phyloP scores from a whole-genome alignment of 371 early-diverging fungal genomes.

The Smittium mucronatum region DNA sequence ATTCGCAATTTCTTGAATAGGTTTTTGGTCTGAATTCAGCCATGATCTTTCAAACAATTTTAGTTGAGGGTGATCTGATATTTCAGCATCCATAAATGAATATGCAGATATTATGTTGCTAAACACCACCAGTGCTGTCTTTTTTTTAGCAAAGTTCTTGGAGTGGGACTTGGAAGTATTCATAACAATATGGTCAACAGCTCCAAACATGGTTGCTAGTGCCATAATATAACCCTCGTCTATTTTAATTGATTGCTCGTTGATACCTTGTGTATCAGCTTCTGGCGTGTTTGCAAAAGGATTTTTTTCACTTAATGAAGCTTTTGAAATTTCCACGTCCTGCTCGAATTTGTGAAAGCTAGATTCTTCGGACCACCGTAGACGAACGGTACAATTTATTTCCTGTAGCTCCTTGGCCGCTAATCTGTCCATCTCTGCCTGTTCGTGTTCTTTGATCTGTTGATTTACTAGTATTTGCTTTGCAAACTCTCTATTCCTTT shows the following conservation, averaged over 20 bases:
- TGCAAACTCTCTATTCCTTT: conserved; percentile 18
- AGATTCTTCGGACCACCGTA: background rate
- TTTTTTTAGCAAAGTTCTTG: background rate
- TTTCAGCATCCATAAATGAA: background rate
- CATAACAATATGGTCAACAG: background rate
- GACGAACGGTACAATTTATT: background rate
- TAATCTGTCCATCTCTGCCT: background rate
- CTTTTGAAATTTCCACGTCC: too few species aligned
- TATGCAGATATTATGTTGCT: background rate
- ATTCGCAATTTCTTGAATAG: background rate
- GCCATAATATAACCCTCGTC: background rate
- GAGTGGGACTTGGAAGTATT: background rate
- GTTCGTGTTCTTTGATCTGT: conserved; percentile 11
- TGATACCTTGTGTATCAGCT: too few species aligned
- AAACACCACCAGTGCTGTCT: background rate
- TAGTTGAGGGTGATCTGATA: background rate
- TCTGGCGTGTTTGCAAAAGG: background rate
- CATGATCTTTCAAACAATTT: background rate
- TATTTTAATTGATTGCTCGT: background rate
- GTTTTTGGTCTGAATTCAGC: background rate
- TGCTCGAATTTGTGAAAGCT: too few species aligned
- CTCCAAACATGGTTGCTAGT: background rate
- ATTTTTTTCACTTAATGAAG: background rate
- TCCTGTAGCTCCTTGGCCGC: background rate
- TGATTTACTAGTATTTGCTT: conserved; percentile 15